Conservation (phyloP, 2,329 filamentous ascomycete genomes). For the Fragosphaeria purpurea region DNA sequence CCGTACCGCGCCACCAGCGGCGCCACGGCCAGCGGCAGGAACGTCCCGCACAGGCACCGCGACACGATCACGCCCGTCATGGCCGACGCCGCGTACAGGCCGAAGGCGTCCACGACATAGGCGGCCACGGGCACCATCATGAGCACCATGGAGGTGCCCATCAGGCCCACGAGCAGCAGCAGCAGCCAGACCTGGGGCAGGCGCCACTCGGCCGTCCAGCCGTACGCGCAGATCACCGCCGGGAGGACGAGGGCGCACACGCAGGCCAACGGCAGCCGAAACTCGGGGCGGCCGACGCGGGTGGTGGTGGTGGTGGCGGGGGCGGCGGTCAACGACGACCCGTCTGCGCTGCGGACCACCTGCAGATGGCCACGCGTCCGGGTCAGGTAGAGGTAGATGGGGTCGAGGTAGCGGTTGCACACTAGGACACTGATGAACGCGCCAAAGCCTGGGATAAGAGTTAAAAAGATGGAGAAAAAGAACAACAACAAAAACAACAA, state of each 20-base stretch:
- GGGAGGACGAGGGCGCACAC: constrained; percentile 36
- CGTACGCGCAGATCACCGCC: constrained; percentile 34
- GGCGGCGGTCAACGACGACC: neutral
- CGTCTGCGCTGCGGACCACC: neutral
- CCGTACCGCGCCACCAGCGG: constrained; percentile 39
- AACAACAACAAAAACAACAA: no score
- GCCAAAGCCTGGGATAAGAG: constrained; percentile 31
- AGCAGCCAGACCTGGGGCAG: constrained; percentile 31
- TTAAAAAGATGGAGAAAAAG: constrained; percentile 1
- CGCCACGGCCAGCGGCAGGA: constrained; percentile 41
- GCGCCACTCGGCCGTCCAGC: constrained; percentile 37
- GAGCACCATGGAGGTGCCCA: constrained; percentile 37
- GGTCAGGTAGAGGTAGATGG: constrained; percentile 39
- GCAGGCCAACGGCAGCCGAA: constrained; percentile 43
- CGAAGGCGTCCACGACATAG: constrained; percentile 48
- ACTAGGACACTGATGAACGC: constrained; percentile 36
- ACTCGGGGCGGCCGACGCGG: constrained; percentile 39
- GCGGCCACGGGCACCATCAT: constrained; percentile 40
- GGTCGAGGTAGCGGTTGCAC: constrained; percentile 42
- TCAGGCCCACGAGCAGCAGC: constrained; percentile 31
- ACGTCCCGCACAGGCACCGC: constrained; percentile 45
- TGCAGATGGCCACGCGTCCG: constrained; percentile 14
- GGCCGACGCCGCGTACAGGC: constrained; percentile 45
- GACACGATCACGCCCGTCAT: constrained; percentile 47
- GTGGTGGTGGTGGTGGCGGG: constrained; percentile 10